phyloP scores from a whole-genome alignment of 2,329 filamentous ascomycete species.

The Sporothrix inflata region DNA sequence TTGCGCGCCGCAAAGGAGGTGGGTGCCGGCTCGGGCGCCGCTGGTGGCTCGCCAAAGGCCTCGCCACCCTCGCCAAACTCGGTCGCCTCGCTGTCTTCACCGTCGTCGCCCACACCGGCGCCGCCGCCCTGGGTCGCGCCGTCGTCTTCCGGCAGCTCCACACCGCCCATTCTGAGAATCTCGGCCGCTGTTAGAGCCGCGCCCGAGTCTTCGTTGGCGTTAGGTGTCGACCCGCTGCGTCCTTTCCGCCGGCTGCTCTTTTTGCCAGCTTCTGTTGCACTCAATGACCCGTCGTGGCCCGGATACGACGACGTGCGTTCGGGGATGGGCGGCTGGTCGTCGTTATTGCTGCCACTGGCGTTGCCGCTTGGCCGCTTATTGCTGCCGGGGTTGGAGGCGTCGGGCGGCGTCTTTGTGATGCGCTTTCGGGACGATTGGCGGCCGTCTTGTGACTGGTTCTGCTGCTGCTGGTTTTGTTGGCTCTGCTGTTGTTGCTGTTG shows the following conservation, averaged over 20 bases:
- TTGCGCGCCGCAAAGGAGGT: constrained; percentile 8
- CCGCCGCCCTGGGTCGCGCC: neutral
- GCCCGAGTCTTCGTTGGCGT: neutral
- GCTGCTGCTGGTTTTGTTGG: neutral
- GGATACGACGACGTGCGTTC: constrained; percentile 10
- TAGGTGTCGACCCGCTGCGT: constrained; percentile 8
- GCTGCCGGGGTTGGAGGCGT: neutral
- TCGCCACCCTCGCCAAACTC: constrained; percentile 15
- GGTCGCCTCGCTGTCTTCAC: constrained; percentile 12
- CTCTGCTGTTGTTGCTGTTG: neutral
- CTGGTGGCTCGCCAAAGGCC: neutral
- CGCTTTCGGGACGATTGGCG: constrained; percentile 13
- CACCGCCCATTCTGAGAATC: constrained; percentile 2
- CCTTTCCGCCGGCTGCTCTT: neutral
- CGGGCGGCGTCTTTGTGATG: constrained; percentile 14
- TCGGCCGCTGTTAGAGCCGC: neutral
- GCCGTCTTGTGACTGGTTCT: no score
- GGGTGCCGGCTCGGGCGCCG: neutral
- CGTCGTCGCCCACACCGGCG: neutral
- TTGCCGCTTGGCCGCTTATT: constrained; percentile 12
- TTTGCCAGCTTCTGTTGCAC: neutral
- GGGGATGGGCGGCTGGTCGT: neutral
- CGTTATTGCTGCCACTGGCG: neutral
- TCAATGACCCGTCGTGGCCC: neutral
- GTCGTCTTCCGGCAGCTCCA: neutral